phyloP scores from a whole-genome alignment of 2,329 filamentous ascomycete species.

The Calonectria pseudoreteaudii region DNA sequence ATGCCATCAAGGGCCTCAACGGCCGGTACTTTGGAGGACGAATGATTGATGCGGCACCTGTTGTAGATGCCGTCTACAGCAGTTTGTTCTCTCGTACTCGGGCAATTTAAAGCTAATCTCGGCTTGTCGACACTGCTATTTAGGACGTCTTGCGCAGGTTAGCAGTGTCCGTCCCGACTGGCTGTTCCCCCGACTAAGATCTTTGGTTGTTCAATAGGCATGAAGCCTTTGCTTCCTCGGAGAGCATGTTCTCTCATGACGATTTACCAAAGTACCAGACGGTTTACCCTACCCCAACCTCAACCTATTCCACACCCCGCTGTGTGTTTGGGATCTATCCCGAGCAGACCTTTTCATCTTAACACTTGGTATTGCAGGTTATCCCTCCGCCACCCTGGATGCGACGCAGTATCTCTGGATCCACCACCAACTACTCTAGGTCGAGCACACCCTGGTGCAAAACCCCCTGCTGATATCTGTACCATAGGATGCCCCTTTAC shows the following conservation, averaged over 20 bases:
- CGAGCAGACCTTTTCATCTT: constrained; percentile 24
- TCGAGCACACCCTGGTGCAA: constrained; percentile 45
- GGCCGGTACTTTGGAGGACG: constrained; percentile 94
- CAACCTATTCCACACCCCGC: neutral
- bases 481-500: constrained; percentile 43
- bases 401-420: constrained; percentile 29
- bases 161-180: constrained; percentile 44
- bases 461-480: constrained; percentile 45
- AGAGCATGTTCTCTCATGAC: constrained; percentile 30
- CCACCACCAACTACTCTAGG: constrained; percentile 36
- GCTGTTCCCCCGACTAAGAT: constrained; percentile 42
- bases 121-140: constrained; percentile 57
- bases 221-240: constrained; percentile 40
- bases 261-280: constrained; percentile 17
- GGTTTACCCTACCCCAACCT: neutral
- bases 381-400: constrained; percentile 30
- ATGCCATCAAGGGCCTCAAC: constrained; percentile 97
- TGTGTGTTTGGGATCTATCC: constrained; percentile 1
- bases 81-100: constrained; percentile 91
- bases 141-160: constrained; percentile 60
- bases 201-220: constrained; percentile 43
- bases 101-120: constrained; percentile 77
- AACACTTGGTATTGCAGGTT: constrained; percentile 45
- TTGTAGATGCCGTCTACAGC: constrained; percentile 99
- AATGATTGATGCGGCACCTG: constrained; percentile 93